phyloP scores from a whole-genome alignment of 202 grass and related monocot species.

The Carex sylvatica region DNA sequence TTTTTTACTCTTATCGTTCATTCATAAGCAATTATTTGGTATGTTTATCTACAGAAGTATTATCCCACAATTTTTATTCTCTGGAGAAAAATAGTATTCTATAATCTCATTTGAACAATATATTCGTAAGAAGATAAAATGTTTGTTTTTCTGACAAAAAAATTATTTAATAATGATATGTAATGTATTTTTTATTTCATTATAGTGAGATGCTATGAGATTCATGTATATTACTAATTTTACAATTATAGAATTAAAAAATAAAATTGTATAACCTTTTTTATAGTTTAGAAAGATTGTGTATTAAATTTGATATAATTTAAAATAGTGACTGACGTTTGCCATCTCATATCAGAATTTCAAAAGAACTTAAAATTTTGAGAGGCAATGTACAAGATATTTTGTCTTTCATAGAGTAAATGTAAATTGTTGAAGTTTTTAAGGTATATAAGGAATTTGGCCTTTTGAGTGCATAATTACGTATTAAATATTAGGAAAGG shows the following conservation, averaged over 20 bases:
- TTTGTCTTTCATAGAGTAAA: not conserved
- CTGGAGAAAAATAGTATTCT: not conserved
- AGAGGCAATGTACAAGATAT: not conserved
- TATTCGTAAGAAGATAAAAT: not conserved
- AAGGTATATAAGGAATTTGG: not conserved
- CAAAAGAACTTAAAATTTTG: not conserved
- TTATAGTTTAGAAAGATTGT: not conserved
- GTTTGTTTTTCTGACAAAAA: not conserved
- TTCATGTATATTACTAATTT: not conserved
- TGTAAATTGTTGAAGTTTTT: not conserved
- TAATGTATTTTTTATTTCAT: not conserved
- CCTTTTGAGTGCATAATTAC: not conserved
- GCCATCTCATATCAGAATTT: not conserved
- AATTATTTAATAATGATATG: not conserved
- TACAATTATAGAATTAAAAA: not conserved
- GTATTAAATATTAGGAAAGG: constrained; percentile 8
- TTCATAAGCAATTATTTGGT: not conserved
- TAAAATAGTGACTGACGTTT: not conserved
- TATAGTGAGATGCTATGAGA: not conserved
- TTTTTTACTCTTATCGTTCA: not conserved
- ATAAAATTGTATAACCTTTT: not conserved
- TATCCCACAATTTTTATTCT: not conserved
- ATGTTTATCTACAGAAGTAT: not conserved
- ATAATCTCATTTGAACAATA: not conserved
- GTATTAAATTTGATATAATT: not conserved